Evolutionary conservation across 2,329 filamentous ascomycete genomes (phyloP), one percentile per base, ranked within the genome.

Genomic region (Trichoderma lentiforme): DNA sequence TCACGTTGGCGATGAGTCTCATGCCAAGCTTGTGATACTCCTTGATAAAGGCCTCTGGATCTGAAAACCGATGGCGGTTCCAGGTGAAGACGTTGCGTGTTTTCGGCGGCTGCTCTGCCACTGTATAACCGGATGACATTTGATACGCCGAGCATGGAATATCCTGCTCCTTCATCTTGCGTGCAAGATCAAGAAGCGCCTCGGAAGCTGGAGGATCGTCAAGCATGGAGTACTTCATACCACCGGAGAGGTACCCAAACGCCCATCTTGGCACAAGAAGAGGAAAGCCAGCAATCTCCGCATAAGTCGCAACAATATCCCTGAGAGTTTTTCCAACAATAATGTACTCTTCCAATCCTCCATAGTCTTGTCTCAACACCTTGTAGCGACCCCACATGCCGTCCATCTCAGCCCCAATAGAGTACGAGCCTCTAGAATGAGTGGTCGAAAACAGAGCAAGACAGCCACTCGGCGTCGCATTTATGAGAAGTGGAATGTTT

Each of bases 301-400:
- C 91, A 74, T 93, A 93, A 0, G 86, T 85, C 1, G 82, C 84
- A 0, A 93, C 89, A 1, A 93, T 87, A 2, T 93, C 91, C 72
- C 88, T 85, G 4, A 93, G 81, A 0, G 89, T 93, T 75, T 85
- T 85, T 14, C 91, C 91, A 1, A 92, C 84, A 62, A 93, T 87
- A 26, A 90, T 82, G 74, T 93, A 93, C 80, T 93, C 87, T 77
- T 93, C 91, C 0, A 93, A 82, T 0, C 92, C 92, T 26, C 92
- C 91, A 74, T 91, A 87, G 73, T 92, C 90, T 79, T 93, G 91
- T 8, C 91, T 86, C 76, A 92, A 92, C 24, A 92, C 90, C 78
- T 93, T 93, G 86, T 89, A 93, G 71, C 87, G 87, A 0, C 91
- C 91, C 90, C 91, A 93, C 81, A 93, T 87, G 32, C 91, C 91